Evolutionary conservation across 2,329 filamentous ascomycete genomes (phyloP).

Genomic region (Fusarium sulawesiense): DNA sequence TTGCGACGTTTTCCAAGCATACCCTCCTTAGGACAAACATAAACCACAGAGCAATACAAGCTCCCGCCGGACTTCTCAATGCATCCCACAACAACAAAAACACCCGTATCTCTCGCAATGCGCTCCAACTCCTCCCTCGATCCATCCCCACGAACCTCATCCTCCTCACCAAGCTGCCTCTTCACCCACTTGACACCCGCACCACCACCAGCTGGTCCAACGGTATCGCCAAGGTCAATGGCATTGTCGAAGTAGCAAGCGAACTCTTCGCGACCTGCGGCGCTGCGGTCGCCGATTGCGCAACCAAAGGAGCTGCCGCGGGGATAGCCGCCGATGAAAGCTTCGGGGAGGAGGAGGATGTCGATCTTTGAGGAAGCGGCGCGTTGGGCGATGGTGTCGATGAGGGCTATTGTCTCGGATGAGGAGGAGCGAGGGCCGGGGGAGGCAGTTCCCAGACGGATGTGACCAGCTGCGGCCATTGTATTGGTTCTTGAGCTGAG

Average conservation of each 20-base stretch:
- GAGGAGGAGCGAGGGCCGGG: slow-evolving; percentile 64
- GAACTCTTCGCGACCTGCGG: slow-evolving; percentile 82
- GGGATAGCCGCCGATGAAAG: slow-evolving; percentile 91
- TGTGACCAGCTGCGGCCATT: slow-evolving; percentile 46
- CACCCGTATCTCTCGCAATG: slow-evolving; percentile 79
- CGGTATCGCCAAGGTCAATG: slow-evolving; percentile 85
- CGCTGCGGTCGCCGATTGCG: slow-evolving; percentile 74
- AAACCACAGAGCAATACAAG: slow-evolving; percentile 85
- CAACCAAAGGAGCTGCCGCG: slow-evolving; percentile 83
- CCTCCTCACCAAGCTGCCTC: slow-evolving; percentile 59
- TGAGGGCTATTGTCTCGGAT: slow-evolving; percentile 71
- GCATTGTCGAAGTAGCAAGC: slow-evolving; percentile 81
- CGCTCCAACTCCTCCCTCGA: slow-evolving; percentile 83
- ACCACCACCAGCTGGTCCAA: slow-evolving; percentile 67
- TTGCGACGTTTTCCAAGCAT: slow-evolving; percentile 88
- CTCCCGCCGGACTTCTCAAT: slow-evolving; percentile 86
- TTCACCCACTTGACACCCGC: slow-evolving; percentile 79
- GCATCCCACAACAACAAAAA: slow-evolving; percentile 83
- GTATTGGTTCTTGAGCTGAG: neutral
- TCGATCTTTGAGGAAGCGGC: slow-evolving; percentile 70
- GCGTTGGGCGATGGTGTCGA: slow-evolving; percentile 70
- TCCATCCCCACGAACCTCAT: slow-evolving; percentile 61
- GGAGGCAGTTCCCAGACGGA: slow-evolving; percentile 67
- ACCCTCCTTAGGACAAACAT: slow-evolving; percentile 80
- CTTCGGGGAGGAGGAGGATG: slow-evolving; percentile 89